Percentiles rank a stretch among this genome's conserved stretches.
These are phyloP conservation scores for Allium cepa DNA, from an alignment of 106 monocot species.

Conservation along the genomic window DNA sequence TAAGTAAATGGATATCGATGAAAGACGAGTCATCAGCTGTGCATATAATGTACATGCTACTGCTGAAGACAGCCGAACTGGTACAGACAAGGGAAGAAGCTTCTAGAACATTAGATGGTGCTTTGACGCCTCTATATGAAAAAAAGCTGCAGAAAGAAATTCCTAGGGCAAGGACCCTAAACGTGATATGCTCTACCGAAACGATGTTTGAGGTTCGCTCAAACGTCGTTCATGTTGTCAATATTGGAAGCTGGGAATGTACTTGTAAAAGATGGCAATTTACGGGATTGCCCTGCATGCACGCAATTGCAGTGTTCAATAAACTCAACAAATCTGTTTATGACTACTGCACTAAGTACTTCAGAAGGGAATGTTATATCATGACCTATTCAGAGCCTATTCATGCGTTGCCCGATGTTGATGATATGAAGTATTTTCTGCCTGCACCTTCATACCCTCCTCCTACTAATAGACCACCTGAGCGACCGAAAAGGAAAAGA, in stretches of 20 bases:
- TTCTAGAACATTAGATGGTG: constrained; percentile 51
- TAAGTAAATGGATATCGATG: constrained; percentile 48
- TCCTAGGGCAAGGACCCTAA: constrained; percentile 27
- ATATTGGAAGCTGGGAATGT: constrained; percentile 68
- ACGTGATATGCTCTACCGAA: constrained; percentile 79
- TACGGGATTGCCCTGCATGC: constrained; percentile 75
- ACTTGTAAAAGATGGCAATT: constrained; percentile 79
- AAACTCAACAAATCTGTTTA: constrained; percentile 41
- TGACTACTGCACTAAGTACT: constrained; percentile 62
- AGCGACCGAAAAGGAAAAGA: constrained; percentile 50
- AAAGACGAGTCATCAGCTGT: constrained; percentile 65
- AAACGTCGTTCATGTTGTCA: constrained; percentile 58
- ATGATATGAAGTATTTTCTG: constrained; percentile 37
- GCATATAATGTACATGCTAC: constrained; percentile 57
- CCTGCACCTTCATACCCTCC: constrained; percentile 37
- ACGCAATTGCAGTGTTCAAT: constrained; percentile 62
- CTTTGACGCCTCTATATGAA: constrained; percentile 41
- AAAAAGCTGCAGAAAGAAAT: constrained; percentile 54
- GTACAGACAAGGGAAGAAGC: constrained; percentile 47
- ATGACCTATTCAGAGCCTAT: constrained; percentile 42
- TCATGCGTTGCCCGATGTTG: constrained; percentile 57
- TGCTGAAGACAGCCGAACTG: constrained; percentile 71
- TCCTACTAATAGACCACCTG: constrained; percentile 43
- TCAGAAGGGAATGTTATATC: constrained; percentile 42
- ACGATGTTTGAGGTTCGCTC: constrained; percentile 88